Evolutionary conservation across 352 stramenopile genomes (phyloP).

Genomic region (Pythium myriotylum): DNA sequence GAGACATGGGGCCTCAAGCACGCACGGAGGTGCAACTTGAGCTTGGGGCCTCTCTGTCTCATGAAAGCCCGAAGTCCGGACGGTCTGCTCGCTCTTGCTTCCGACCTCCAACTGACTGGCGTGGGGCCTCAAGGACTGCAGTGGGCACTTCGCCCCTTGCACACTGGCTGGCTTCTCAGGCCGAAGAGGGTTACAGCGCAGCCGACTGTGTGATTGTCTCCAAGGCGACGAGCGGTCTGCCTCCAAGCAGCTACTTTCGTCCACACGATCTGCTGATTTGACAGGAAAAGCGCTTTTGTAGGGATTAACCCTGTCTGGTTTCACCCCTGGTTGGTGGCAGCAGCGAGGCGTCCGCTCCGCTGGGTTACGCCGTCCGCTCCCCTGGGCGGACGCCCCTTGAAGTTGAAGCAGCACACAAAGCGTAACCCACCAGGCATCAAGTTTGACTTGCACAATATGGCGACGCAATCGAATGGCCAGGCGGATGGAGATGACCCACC

Average conservation of each 20-base stretch:
- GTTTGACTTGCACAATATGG: constrained; percentile 1
- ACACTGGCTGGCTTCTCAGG: no score
- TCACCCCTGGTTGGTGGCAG: constrained; percentile 10
- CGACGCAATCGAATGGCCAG: background rate
- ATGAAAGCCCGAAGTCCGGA: constrained; percentile 3
- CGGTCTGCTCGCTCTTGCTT: no score
- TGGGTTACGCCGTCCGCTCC: constrained; percentile 9
- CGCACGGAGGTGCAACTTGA: constrained; percentile 30
- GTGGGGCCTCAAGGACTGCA: no score
- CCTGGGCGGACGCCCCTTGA: constrained; percentile 17
- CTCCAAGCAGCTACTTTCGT: constrained; percentile 8
- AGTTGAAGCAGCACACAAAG: constrained; percentile 27
- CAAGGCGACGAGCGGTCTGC: no score
- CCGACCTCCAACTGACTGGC: no score
- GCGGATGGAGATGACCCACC: constrained; percentile 2
- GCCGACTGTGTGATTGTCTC: no score
- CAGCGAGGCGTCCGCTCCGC: background rate
- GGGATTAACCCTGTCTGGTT: constrained; percentile 23
- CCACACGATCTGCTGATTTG: constrained; percentile 8
- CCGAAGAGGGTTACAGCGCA: no score
- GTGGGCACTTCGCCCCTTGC: no score
- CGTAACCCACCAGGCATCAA: background rate
- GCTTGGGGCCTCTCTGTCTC: constrained; percentile 30
- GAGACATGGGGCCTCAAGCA: background rate
- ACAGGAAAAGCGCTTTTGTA: constrained; percentile 22